Evolutionary conservation across 208 protist genomes (phyloP).

Genomic region (Crithidia expoeki): DNA sequence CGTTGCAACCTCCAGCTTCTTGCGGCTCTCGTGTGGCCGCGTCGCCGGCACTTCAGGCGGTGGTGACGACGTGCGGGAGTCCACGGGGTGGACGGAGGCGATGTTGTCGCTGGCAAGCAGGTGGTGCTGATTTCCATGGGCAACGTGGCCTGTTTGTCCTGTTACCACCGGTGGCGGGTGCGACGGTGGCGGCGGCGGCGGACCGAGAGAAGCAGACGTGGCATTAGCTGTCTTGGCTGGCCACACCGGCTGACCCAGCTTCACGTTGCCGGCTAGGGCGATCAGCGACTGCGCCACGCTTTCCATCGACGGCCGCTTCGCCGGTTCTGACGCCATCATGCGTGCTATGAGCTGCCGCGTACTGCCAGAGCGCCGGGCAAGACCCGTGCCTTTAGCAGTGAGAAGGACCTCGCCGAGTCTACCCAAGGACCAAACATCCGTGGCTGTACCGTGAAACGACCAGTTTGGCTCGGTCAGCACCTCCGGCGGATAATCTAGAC

Average conservation of each 20-base stretch:
- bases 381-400: slow-evolving; percentile 39
- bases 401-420: slow-evolving; percentile 55
- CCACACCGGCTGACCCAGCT: slow-evolving; percentile 27
- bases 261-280: slow-evolving; percentile 24
- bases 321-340: slow-evolving; percentile 56
- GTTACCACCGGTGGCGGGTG: neutral
- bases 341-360: slow-evolving; percentile 43
- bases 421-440: slow-evolving; percentile 84
- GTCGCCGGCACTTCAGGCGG: slow-evolving; percentile 16
- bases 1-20: neutral
- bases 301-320: slow-evolving; percentile 46
- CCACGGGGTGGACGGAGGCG: neutral
- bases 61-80: slow-evolving; percentile 2
- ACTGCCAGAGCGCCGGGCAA: slow-evolving; percentile 40
- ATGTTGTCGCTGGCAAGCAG: slow-evolving; percentile 16
- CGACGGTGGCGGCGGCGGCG: neutral
- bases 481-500: slow-evolving; percentile 80
- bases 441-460: slow-evolving; percentile 52
- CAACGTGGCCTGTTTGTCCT: neutral
- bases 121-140: neutral
- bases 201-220: neutral
- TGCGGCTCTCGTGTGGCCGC: slow-evolving; percentile 13
- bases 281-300: slow-evolving; percentile 38
- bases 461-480: slow-evolving; percentile 34
- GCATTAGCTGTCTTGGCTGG: slow-evolving; percentile 1